Evolutionary conservation across 2,329 filamentous ascomycete species (phyloP).

Genomic region (Clonostachys byssicola): DNA sequence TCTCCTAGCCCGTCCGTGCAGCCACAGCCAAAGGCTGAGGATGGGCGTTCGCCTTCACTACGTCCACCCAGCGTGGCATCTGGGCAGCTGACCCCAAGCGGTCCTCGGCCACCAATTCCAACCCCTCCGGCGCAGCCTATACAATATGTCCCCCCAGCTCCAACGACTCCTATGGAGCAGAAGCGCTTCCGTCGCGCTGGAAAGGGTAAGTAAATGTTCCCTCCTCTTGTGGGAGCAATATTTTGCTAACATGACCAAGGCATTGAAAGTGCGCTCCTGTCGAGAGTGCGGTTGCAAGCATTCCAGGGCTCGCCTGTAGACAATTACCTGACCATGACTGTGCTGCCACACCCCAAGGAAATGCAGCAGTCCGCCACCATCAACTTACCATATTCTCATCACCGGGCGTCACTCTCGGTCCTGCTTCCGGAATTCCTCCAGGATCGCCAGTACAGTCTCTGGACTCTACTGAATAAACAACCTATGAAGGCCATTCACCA

Average conservation of each 20-base stretch:
- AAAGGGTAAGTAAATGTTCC: constrained; percentile 28
- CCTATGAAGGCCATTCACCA: constrained; percentile 44
- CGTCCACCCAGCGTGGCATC: constrained; percentile 7
- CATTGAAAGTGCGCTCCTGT: constrained; percentile 60
- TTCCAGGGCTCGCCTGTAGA: background rate
- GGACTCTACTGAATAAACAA: constrained; percentile 66
- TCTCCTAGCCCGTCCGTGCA: background rate
- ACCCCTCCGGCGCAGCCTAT: constrained; percentile 6
- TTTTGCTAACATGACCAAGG: constrained; percentile 27
- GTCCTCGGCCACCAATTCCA: background rate
- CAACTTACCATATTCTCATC: constrained; percentile 62
- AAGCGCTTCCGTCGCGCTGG: constrained; percentile 30
- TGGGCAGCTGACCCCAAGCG: background rate
- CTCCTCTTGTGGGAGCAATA: background rate
- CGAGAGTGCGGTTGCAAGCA: constrained; percentile 55
- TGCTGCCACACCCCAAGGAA: constrained; percentile 62
- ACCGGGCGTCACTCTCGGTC: constrained; percentile 67
- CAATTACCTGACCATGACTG: constrained; percentile 43
- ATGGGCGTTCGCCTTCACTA: constrained; percentile 8
- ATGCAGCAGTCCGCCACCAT: constrained; percentile 71
- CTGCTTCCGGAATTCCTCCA: constrained; percentile 59
- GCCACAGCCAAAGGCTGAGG: constrained; percentile 2
- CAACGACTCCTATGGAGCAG: constrained; percentile 25
- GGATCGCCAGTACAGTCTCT: constrained; percentile 70
- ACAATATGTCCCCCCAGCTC: constrained; percentile 17